phyloP scores from a whole-genome alignment of 2,329 filamentous ascomycete genomes.

The Aspergillus transmontanensis region DNA sequence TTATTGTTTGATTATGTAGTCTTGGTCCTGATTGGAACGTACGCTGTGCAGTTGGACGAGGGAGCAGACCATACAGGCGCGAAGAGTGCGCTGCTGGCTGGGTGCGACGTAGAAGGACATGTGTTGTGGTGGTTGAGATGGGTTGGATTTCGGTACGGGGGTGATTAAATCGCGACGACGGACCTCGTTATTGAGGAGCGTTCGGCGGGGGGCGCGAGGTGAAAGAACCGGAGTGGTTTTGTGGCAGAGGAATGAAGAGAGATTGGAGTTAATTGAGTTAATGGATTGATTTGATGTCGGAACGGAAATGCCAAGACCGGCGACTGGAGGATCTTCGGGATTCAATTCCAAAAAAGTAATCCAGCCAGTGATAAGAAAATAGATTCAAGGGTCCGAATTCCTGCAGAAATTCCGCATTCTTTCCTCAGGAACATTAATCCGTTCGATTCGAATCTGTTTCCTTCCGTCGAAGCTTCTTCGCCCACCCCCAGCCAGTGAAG shows the following conservation, averaged over 20 bases:
- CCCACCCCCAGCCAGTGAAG: neutral
- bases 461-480: neutral
- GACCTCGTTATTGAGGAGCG: neutral
- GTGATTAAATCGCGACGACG: neutral
- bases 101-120: constrained; percentile 69
- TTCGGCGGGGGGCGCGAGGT: neutral
- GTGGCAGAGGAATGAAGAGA: neutral
- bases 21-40: constrained; percentile 34
- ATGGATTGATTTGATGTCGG: constrained; percentile 22
- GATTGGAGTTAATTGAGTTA: constrained; percentile 26
- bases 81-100: constrained; percentile 78
- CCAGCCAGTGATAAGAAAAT: constrained; percentile 7
- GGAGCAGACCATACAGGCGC: constrained; percentile 98
- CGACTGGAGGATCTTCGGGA: constrained; percentile 10
- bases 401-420: neutral
- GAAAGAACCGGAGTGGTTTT: neutral
- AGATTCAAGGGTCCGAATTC: neutral
- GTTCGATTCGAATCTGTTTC: neutral
- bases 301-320: constrained; percentile 34
- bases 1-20: neutral
- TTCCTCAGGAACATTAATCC: neutral
- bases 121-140: neutral
- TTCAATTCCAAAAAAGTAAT: neutral
- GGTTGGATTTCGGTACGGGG: neutral
- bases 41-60: constrained; percentile 83